Evolutionary conservation across 1,139 yeast genomes (phyloP).

Genomic region (Suzukiozyma palmioleophila): DNA sequence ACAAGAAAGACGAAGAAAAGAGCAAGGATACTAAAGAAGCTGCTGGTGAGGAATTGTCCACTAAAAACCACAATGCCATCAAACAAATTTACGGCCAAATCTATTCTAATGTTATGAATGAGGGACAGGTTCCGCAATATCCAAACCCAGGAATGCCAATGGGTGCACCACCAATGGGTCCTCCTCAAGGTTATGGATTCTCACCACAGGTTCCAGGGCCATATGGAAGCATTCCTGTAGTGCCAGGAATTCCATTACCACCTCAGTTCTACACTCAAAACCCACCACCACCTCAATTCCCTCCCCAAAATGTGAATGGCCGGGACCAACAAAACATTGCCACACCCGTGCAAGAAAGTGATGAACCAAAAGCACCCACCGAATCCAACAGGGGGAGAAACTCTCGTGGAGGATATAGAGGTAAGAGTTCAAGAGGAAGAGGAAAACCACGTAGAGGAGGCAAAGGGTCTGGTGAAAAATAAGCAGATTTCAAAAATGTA

Average conservation of each 20-base stretch:
- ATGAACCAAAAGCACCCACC: not conserved
- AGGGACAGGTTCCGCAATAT: conserved; percentile 20
- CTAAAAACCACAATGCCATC: conserved; percentile 35
- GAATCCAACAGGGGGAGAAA: conserved; percentile 13
- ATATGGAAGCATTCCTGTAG: conserved; percentile 11
- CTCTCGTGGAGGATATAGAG: conserved; percentile 14
- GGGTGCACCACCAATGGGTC: conserved; percentile 12
- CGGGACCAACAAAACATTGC: conserved; percentile 1
- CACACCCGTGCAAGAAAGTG: no score
- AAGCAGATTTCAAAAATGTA: no score
- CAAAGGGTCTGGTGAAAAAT: not conserved
- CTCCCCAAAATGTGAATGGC: not conserved
- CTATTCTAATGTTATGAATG: conserved; percentile 40
- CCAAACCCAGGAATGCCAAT: conserved; percentile 13
- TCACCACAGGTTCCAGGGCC: conserved; percentile 10
- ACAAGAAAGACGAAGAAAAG: conserved; percentile 8
- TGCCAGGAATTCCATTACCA: conserved; percentile 27
- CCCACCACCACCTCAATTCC: conserved; percentile 7
- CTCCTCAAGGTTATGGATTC: conserved; percentile 19
- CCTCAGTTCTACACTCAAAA: conserved; percentile 27
- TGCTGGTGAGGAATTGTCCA: conserved; percentile 11
- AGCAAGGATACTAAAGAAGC: conserved; percentile 12
- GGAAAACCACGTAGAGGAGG: conserved; percentile 17
- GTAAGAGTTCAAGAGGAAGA: conserved; percentile 12
- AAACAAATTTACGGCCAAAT: conserved; percentile 49